Percentiles rank a stretch among this genome's conserved stretches.
Conservation (phyloP, 2,329 filamentous ascomycete genomes). For the Bimuria novae-zelandiae region DNA sequence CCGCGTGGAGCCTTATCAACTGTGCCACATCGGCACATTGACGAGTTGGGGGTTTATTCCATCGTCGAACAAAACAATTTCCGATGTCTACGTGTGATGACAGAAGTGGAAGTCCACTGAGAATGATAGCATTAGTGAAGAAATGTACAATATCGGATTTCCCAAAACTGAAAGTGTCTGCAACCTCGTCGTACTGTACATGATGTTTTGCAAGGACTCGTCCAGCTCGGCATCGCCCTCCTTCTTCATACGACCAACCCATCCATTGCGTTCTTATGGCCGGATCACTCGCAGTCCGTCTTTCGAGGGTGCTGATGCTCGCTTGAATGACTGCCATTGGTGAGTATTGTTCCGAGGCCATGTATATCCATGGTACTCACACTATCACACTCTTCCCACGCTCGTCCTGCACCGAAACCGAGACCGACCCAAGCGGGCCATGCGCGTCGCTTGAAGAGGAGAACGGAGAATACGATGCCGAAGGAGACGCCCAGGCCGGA, state of each 20-base stretch:
- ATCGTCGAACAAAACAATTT: too few relatives aligned
- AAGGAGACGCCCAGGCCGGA: conserved; percentile 95
- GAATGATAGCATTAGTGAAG: too few relatives aligned
- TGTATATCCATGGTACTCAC: conserved; percentile 41
- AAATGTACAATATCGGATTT: conserved; percentile 38
- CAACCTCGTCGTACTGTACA: conserved; percentile 45
- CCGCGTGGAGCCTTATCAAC: too few relatives aligned
- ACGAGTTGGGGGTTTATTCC: too few relatives aligned
- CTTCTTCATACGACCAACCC: conserved; percentile 1
- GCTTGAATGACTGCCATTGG: conserved; percentile 56
- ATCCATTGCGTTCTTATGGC: conserved; percentile 39
- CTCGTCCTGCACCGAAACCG: conserved; percentile 93
- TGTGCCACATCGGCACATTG: too few relatives aligned
- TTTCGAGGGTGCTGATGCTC: conserved; percentile 52
- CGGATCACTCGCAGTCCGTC: conserved; percentile 55
- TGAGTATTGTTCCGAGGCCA: conserved; percentile 5
- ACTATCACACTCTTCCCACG: conserved; percentile 97
- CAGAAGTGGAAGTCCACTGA: too few relatives aligned
- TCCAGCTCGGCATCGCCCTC: conserved; percentile 2
- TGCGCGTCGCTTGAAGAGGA: conserved; percentile 95
- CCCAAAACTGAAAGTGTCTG: conserved; percentile 28
- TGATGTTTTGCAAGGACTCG: conserved; percentile 25
- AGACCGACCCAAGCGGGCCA: conserved; percentile 96
- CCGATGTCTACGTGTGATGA: too few relatives aligned
- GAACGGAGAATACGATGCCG: conserved; percentile 97